phyloP scores from a whole-genome alignment of 345 rosid species.

The Aegle marmelos region DNA sequence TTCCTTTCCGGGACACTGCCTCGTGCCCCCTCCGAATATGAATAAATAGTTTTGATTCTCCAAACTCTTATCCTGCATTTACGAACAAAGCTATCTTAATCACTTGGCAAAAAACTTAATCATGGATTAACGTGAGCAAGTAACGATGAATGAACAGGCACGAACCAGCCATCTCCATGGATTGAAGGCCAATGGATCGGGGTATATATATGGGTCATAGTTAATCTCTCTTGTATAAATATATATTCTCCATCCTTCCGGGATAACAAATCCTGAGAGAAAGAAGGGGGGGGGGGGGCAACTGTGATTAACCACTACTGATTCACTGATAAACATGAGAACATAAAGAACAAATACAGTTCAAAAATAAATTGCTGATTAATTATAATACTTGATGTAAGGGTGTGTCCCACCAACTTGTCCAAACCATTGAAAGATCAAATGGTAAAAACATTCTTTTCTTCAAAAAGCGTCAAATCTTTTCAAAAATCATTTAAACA shows the following conservation, averaged over 20 bases:
- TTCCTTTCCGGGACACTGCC: conserved; percentile 95
- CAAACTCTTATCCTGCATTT: conserved; percentile 56
- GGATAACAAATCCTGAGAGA: conserved; percentile 64
- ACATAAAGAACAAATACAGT: not conserved
- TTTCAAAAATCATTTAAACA: conserved; percentile 36
- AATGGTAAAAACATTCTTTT: conserved; percentile 7
- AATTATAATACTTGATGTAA: not conserved
- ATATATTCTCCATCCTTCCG: conserved; percentile 94
- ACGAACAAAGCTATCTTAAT: not conserved
- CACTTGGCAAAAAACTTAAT: too few species aligned
- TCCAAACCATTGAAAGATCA: not conserved
- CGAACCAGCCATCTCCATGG: conserved; percentile 98
- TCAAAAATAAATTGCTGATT: not conserved
- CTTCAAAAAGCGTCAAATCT: conserved; percentile 20
- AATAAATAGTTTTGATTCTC: conserved; percentile 58
- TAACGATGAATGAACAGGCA: not conserved
- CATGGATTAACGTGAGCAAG: not conserved
- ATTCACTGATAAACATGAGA: not conserved
- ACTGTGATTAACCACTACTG: not conserved
- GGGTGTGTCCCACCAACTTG: not conserved
- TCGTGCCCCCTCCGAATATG: conserved; percentile 85
- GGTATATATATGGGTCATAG: conserved; percentile 57
- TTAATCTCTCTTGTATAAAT: conserved; percentile 84
- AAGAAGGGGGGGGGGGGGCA: not conserved
- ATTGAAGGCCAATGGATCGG: conserved; percentile 73